A percentile compares a stretch with the other conserved stretches of the same genome.
Evolutionary conservation across 2,329 filamentous ascomycete genomes (phyloP).

Genomic region (Ilyonectria destructans): DNA sequence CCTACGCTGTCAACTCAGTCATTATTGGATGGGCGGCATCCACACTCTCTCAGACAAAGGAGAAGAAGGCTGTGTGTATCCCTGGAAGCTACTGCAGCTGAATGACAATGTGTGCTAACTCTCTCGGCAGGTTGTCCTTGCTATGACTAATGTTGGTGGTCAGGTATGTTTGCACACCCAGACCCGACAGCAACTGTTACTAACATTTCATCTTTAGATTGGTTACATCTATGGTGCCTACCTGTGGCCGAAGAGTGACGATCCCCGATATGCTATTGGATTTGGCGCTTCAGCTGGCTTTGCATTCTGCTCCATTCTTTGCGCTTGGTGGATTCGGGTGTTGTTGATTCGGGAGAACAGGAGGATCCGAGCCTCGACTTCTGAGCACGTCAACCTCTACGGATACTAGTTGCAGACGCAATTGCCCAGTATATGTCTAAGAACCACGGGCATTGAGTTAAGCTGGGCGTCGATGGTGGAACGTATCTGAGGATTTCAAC

Average conservation of each 20-base stretch:
- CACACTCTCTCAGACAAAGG: slow-evolving; percentile 63
- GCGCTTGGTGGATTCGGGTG: slow-evolving; percentile 61
- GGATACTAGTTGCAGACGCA: slow-evolving; percentile 52
- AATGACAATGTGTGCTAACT: not conserved
- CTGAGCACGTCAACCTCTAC: slow-evolving; percentile 56
- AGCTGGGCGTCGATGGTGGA: not conserved
- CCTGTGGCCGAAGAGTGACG: slow-evolving; percentile 63
- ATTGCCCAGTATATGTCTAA: not conserved
- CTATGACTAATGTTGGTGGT: slow-evolving; percentile 65
- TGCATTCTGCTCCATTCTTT: slow-evolving; percentile 54
- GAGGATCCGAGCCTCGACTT: slow-evolving; percentile 54
- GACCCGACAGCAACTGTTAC: not conserved
- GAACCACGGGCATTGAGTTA: not conserved
- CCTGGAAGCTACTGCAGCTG: not conserved
- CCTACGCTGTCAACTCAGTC: slow-evolving; percentile 64
- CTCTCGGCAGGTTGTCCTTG: slow-evolving; percentile 54
- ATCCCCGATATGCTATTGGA: slow-evolving; percentile 62
- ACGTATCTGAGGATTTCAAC: not conserved
- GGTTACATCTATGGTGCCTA: slow-evolving; percentile 68
- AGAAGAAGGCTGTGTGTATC: slow-evolving; percentile 62
- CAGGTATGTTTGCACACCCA: slow-evolving; percentile 40
- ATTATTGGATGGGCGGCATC: slow-evolving; percentile 64
- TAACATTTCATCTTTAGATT: slow-evolving; percentile 42
- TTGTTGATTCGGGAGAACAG: slow-evolving; percentile 61
- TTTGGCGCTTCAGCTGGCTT: slow-evolving; percentile 63